Percentiles rank a stretch among this genome's conserved stretches.
Conservation (phyloP, 1,139 yeast genomes). For the Zhuliangozyma parablackwelliae region DNA sequence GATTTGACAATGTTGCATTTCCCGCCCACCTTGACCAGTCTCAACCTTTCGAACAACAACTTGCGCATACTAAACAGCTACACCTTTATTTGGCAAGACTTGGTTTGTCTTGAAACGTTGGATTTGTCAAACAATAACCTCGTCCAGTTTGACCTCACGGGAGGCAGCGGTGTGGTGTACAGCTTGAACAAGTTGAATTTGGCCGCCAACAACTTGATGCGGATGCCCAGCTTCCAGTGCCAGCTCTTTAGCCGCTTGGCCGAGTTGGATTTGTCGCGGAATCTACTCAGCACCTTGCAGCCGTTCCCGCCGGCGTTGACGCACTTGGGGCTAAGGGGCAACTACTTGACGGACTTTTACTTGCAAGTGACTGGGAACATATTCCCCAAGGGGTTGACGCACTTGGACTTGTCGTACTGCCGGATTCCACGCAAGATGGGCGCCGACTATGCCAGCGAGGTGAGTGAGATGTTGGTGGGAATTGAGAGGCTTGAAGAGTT, state of each 20-base stretch:
- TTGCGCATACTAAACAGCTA: conserved; percentile 9
- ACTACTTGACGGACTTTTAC: conserved; percentile 12
- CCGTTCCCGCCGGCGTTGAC: conserved; percentile 13
- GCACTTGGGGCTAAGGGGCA: conserved; percentile 18
- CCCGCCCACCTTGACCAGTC: conserved; percentile 14
- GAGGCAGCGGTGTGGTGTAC: not conserved
- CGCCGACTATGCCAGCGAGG: conserved; percentile 3
- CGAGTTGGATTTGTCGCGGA: conserved; percentile 20
- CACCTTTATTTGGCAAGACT: conserved; percentile 11
- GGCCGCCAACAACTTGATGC: conserved; percentile 18
- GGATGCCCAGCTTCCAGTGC: conserved; percentile 3
- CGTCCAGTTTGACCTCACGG: conserved; percentile 6
- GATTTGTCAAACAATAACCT: conserved; percentile 22
- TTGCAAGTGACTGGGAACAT: conserved; percentile 6
- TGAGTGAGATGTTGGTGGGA: not conserved
- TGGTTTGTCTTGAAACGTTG: conserved; percentile 12
- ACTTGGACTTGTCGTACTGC: conserved; percentile 16
- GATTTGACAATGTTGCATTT: conserved; percentile 12
- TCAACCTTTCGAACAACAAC: conserved; percentile 24
- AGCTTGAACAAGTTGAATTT: conserved; percentile 11
- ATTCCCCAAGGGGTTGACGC: conserved; percentile 12
- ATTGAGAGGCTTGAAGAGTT: not conserved
- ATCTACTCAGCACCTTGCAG: conserved; percentile 14
- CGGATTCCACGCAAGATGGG: conserved; percentile 2
- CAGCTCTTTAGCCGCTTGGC: conserved; percentile 12